Percentiles rank a stretch among this genome's conserved stretches.
phyloP scores from a whole-genome alignment of 148 eudicot species.

The Chenopodium berlandieri region DNA sequence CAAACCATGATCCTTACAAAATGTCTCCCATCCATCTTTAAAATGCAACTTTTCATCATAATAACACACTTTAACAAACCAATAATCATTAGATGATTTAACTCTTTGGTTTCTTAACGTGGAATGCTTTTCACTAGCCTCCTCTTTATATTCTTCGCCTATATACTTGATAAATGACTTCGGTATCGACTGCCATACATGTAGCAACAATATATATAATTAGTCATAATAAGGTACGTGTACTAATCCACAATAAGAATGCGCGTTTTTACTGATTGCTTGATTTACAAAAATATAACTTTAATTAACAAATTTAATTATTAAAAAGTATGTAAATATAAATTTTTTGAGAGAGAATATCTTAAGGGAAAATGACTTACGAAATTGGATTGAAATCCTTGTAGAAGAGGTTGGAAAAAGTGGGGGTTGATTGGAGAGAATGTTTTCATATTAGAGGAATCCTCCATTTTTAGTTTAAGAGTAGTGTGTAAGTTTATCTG shows the following conservation, averaged over 20 bases:
- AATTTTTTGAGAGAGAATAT: too few relatives aligned
- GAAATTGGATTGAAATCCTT: background rate
- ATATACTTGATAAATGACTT: background rate
- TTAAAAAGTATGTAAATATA: too few relatives aligned
- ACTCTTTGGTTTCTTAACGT: background rate
- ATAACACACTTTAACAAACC: background rate
- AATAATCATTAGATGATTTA: background rate
- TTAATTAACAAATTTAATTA: too few relatives aligned
- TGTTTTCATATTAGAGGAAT: background rate
- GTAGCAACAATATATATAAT: background rate
- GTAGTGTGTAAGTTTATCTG: too few relatives aligned
- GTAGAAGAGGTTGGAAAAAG: conserved; percentile 4
- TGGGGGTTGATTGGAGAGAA: background rate
- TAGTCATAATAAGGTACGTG: too few relatives aligned
- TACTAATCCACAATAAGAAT: too few relatives aligned
- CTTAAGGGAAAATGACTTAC: background rate
- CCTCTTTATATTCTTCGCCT: background rate
- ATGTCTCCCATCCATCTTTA: conserved; percentile 6
- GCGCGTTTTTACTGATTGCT: too few relatives aligned
- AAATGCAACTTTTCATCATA: background rate
- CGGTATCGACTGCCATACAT: conserved; percentile 5
- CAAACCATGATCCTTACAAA: conserved; percentile 5
- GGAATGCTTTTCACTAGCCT: background rate
- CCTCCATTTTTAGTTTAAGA: background rate
- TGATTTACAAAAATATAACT: too few relatives aligned